Evolutionary conservation across 2,329 filamentous ascomycete species (phyloP), one percentile per base, ranked within the genome.

Genomic region (Fusarium sulawesiense): DNA sequence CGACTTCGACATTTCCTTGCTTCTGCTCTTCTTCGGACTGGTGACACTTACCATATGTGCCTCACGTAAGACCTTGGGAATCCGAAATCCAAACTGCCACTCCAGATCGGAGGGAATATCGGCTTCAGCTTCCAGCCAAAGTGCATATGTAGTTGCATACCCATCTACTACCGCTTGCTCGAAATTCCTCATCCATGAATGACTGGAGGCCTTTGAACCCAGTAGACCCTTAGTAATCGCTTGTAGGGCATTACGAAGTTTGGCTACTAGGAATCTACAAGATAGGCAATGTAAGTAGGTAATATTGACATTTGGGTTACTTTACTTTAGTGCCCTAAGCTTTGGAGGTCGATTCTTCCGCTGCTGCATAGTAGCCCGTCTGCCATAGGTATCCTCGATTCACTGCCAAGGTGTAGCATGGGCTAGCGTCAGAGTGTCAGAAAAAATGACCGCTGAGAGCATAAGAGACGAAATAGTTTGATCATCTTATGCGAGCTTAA

Each of bases 1-100:
- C 25, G 16, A 81, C 66, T 82, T 83, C 45, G 81, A 25, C 29
- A 6, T 64, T 60, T 37, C 63, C 59, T 14, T 64, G 55, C 37
- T 73, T 68, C 8, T 56, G 14, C 5, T 57, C 64, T 13, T 66
- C 69, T 53, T 62, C 66, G 8, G 59, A 18, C 14, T 67, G 21
- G 44, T 55, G 7, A 60, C 42, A 56, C 68, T 23, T 32, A 62
- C 66, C 48, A 84, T 82, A 42, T 85, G 79, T 6, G 86, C 83
- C 13, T 83, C 81, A 21, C 83, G 80, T 48, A 51, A 34, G 10
- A 42, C 51, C 4, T 85, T 84, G 3, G 94, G 93, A 12, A 98
- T 85, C 16, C 85, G 83, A 79, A 98, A 98, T 56, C 95, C 96
- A 77, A 98, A 93, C 72, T 91, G 87, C 93, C 94, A 98, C 76